phyloP scores from a whole-genome alignment of 129 eudicot species.

The Gnaphalium uliginosum region DNA sequence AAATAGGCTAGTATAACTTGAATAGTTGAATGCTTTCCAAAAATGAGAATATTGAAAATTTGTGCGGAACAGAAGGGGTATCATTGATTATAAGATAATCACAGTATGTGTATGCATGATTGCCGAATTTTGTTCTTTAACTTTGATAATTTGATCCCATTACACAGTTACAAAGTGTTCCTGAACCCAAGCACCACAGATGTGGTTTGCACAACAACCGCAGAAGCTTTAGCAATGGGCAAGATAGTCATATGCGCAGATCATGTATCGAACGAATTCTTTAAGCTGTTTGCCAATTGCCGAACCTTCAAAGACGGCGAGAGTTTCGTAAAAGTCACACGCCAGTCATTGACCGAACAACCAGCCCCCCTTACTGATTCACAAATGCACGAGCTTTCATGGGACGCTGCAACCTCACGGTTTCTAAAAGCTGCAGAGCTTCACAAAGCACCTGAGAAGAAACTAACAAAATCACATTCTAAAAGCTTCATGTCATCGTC shows the following conservation, averaged over 20 bases:
- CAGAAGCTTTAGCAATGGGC: slow-evolving; percentile 98
- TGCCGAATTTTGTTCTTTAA: neutral
- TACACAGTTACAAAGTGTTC: slow-evolving; percentile 83
- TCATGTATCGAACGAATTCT: slow-evolving; percentile 89
- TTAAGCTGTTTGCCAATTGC: slow-evolving; percentile 92
- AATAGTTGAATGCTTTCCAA: neutral
- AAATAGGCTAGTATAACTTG: neutral
- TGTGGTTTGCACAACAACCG: slow-evolving; percentile 91
- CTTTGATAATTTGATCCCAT: slow-evolving; percentile 11
- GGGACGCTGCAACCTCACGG: slow-evolving; percentile 94
- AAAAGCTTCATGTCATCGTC: slow-evolving; percentile 63
- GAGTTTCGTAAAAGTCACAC: slow-evolving; percentile 71
- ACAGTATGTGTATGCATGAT: neutral
- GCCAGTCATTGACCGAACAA: slow-evolving; percentile 57
- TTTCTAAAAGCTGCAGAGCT: slow-evolving; percentile 67
- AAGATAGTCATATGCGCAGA: slow-evolving; percentile 90
- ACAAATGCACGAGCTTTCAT: slow-evolving; percentile 79
- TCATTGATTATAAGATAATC: neutral
- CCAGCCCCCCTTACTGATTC: slow-evolving; percentile 69
- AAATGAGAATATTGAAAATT: neutral
- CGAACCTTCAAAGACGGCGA: slow-evolving; percentile 62
- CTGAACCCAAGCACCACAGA: slow-evolving; percentile 97
- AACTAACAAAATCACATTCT: slow-evolving; percentile 34
- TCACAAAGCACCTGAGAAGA: slow-evolving; percentile 41
- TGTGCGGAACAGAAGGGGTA: neutral